Conservation (phyloP, 768 basidiomycete species). For the Coprinopsis sp. region DNA sequence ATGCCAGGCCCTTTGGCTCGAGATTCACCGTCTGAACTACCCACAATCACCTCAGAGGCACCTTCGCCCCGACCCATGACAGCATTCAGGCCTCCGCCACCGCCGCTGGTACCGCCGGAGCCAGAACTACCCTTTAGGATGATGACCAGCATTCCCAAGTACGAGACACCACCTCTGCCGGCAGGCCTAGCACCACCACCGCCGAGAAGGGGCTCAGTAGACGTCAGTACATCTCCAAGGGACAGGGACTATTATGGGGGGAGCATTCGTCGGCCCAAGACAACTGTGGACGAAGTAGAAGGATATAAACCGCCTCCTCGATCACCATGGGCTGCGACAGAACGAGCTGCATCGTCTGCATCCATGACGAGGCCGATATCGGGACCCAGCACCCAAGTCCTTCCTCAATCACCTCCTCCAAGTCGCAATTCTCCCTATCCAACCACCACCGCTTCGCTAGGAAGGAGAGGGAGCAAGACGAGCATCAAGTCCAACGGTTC, state of each 20-base stretch:
- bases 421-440: too few species aligned
- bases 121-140: constrained; percentile 5
- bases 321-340: too few species aligned
- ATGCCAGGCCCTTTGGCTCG: too few species aligned
- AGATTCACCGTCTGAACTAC: too few species aligned
- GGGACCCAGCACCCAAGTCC: neutral
- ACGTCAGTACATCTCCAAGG: neutral
- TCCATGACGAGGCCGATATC: too few species aligned
- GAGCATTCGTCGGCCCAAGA: constrained; percentile 1
- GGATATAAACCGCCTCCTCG: too few species aligned
- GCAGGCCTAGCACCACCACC: constrained; percentile 8
- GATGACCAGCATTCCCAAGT: neutral
- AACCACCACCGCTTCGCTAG: constrained; percentile 35
- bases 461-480: constrained; percentile 43
- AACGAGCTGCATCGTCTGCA: too few species aligned
- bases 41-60: too few species aligned
- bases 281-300: neutral
- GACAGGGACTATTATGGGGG: neutral
- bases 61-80: constrained; percentile 16
- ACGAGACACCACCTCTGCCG: neutral
- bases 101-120: constrained; percentile 5
- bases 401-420: neutral
- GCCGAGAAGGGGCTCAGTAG: neutral
- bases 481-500: constrained; percentile 45
- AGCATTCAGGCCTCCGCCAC: constrained; percentile 5